Conservation (phyloP, 176 grass and related monocot genomes). For the Eremochloa ophiuroides region DNA sequence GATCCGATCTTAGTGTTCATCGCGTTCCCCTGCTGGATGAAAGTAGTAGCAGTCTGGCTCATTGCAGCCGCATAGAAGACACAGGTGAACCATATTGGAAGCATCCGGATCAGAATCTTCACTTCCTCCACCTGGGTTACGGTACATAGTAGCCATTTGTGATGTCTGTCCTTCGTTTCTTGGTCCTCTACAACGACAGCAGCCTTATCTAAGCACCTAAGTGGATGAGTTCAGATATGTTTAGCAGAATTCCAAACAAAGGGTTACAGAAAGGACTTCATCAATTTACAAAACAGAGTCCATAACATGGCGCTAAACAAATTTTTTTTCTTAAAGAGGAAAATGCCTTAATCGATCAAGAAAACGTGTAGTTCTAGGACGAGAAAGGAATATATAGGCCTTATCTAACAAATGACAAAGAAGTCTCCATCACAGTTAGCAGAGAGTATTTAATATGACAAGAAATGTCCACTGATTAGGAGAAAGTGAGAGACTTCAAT, state of each 20-base stretch:
- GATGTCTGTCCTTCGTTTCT: constrained; percentile 27
- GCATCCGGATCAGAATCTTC: constrained; percentile 80
- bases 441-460: background rate
- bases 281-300: background rate
- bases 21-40: constrained; percentile 72
- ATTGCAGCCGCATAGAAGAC: constrained; percentile 56
- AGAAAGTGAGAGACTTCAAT: background rate
- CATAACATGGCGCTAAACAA: background rate
- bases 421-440: background rate
- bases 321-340: background rate
- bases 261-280: background rate
- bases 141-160: constrained; percentile 39
- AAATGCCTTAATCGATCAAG: background rate
- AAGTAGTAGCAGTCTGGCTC: constrained; percentile 71
- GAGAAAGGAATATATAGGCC: background rate
- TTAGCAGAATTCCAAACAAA: background rate
- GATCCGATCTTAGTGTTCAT: constrained; percentile 67
- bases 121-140: constrained; percentile 89
- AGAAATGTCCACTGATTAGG: background rate
- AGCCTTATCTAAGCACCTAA: constrained; percentile 78
- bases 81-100: constrained; percentile 75
- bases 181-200: constrained; percentile 46
- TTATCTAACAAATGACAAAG: background rate
- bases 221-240: constrained; percentile 16
- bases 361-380: background rate